Evolutionary conservation across 257 asterid genomes (phyloP).

Genomic region (Solanum appendiculatum): DNA sequence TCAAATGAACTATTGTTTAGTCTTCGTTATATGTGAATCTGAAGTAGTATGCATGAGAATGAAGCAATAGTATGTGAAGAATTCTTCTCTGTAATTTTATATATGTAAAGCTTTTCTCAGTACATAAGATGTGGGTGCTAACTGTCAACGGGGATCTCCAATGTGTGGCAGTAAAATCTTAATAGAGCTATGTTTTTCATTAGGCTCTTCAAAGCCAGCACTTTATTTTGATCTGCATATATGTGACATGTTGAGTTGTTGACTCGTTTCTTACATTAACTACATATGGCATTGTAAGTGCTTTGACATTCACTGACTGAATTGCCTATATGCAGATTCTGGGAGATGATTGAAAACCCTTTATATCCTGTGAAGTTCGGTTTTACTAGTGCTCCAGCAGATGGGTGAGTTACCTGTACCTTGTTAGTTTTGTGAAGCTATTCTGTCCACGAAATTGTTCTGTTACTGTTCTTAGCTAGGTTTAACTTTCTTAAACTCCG

Average conservation of each 20-base stretch:
- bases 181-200: neutral
- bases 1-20: neutral
- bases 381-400: constrained; percentile 52
- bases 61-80: neutral
- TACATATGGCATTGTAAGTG: neutral
- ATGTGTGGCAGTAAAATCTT: neutral
- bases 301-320: neutral
- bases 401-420: constrained; percentile 47
- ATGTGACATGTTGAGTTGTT: neutral
- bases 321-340: constrained; percentile 50
- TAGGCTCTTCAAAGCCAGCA: neutral
- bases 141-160: neutral
- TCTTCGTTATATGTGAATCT: neutral
- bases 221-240: neutral
- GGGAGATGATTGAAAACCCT: constrained; percentile 62
- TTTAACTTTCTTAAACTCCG: no score
- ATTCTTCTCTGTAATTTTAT: neutral
- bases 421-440: neutral
- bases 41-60: neutral
- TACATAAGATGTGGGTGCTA: neutral
- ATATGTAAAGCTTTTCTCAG: neutral
- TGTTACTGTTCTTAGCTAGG: neutral
- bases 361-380: constrained; percentile 60
- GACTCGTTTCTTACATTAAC: neutral
- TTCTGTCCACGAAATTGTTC: neutral